Percentiles rank a stretch among this genome's conserved stretches.
phyloP scores from a whole-genome alignment of 1,139 yeast species.

The Candida sanyaensis region DNA sequence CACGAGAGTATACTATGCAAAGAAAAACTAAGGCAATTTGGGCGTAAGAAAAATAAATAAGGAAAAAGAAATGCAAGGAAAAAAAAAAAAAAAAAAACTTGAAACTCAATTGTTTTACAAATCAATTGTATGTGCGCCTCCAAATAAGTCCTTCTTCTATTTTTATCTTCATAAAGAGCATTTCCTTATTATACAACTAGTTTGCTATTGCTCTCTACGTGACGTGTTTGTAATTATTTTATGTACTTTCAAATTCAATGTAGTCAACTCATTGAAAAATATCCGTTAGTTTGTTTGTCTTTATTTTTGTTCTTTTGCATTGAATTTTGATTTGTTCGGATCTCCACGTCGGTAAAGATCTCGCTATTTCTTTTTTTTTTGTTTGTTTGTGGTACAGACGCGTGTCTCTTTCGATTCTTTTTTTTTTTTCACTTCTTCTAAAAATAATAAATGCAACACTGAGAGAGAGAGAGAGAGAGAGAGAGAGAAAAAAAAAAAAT shows the following conservation, averaged over 20 bases:
- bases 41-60: neutral
- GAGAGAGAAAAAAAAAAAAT: neutral
- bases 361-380: neutral
- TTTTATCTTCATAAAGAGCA: neutral
- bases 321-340: neutral
- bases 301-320: too few relatives aligned
- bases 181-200: too few relatives aligned
- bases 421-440: neutral
- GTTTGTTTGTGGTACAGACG: neutral
- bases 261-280: too few relatives aligned
- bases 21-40: neutral
- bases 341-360: neutral
- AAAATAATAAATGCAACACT: slow-evolving; percentile 1
- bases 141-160: neutral
- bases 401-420: neutral
- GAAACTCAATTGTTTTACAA: slow-evolving; percentile 2
- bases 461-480: neutral
- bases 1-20: slow-evolving; percentile 1
- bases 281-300: too few relatives aligned
- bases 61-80: neutral
- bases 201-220: too few relatives aligned
- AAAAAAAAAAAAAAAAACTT: neutral
- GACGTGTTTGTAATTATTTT: too few relatives aligned
- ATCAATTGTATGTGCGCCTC: slow-evolving; percentile 1
- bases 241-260: too few relatives aligned